Evolutionary conservation across 768 basidiomycete genomes (phyloP).

Genomic region (Porpolomopsis calyptriformis): DNA sequence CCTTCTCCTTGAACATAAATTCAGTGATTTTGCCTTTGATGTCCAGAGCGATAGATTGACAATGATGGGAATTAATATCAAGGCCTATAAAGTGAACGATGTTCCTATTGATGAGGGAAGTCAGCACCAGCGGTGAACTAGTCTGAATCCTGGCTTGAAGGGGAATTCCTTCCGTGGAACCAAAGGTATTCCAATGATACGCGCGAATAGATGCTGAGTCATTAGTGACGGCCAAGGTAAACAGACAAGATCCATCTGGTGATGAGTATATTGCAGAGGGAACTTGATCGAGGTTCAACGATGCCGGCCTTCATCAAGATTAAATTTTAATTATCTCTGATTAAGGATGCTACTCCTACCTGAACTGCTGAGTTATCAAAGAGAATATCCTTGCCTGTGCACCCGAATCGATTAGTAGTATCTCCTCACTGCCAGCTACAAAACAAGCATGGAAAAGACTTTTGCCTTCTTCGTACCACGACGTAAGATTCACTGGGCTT

Average conservation of each 20-base stretch:
- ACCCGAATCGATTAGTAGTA: conserved; percentile 37
- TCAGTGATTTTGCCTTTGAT: conserved; percentile 49
- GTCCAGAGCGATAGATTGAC: conserved; percentile 35
- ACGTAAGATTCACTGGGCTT: conserved; percentile 26
- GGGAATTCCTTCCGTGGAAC: conserved; percentile 33
- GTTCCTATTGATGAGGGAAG: conserved; percentile 34
- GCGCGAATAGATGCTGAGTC: conserved; percentile 20
- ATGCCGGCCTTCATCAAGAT: conserved; percentile 30
- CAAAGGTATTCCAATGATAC: conserved; percentile 51
- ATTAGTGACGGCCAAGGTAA: conserved; percentile 22
- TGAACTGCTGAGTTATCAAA: conserved; percentile 39
- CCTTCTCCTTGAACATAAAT: conserved; percentile 42
- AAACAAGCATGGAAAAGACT: conserved; percentile 31
- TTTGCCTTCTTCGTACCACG: conserved; percentile 30
- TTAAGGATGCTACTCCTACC: conserved; percentile 26
- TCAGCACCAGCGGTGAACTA: conserved; percentile 22
- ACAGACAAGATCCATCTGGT: conserved; percentile 45
- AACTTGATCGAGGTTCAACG: conserved; percentile 25
- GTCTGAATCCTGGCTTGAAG: conserved; percentile 23
- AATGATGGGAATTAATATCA: conserved; percentile 21
- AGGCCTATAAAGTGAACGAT: conserved; percentile 35
- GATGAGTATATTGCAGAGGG: conserved; percentile 34
- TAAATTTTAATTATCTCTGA: not conserved
- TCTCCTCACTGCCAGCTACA: conserved; percentile 39
- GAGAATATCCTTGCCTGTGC: conserved; percentile 41